Evolutionary conservation across 2,329 filamentous ascomycete species (phyloP), one percentile per base, ranked within the genome.

Genomic region (Alternaria alternata): DNA sequence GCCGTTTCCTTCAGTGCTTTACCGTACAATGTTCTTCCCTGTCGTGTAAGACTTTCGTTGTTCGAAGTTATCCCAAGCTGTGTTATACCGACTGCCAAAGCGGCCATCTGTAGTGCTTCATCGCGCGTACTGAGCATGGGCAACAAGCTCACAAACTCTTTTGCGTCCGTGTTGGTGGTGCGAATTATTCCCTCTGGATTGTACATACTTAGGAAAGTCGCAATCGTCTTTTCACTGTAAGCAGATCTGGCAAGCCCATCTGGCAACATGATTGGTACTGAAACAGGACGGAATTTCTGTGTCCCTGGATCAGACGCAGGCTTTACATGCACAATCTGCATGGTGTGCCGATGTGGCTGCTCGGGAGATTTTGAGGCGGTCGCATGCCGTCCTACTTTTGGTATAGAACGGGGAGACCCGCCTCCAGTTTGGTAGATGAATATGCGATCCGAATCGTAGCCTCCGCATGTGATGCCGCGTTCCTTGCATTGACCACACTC

Each of bases 371-470:
- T 44, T 41, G 24, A 53, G 43, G 26, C 41, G 24, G 36, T n/a
- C 49, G 56, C 41, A 47, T 34, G 9, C 22, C 38, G 32, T 32
- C n/a, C 18, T 56, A 42, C 26, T 58, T 43, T 43, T 11, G 41
- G 22, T 36, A 43, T 41, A 39, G 51, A 7, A 20, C 26, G 47
- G 32, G 32, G 24, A 48, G 41, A 32, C 24, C 32, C 54, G 26
- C 44, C 34, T 38, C 46, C 48, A 22, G 63, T 57, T 36, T 74
- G 65, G 54, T 66, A 61, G 12, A 90, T 88, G 75, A 90, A 90
- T 57, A 89, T 84, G 16, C 84, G 84, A 70, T 89, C 84, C 39
- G 85, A 81, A 69, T 88, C 84, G 73, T 90, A 91, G 39, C 88
- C 88, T 44, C 87, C 88, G 67, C 88, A 90, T 58, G 83, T 75